These are phyloP conservation scores for Fusarium equiseti DNA, from an alignment of 2,329 filamentous ascomycete species.

Conservation along the genomic window DNA sequence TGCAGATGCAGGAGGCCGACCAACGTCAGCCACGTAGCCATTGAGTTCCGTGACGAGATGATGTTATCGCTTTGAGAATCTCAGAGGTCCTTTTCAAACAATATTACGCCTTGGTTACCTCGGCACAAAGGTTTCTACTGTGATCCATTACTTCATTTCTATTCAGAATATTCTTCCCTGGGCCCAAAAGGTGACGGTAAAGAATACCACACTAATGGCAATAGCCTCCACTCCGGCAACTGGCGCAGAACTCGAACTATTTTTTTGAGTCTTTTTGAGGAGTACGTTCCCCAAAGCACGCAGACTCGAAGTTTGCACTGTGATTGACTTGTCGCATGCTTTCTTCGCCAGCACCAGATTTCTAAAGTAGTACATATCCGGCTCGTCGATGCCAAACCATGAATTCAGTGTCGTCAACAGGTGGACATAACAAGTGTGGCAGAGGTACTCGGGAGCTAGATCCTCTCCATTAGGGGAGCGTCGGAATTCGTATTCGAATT, in stretches of 20 bases:
- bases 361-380: neutral
- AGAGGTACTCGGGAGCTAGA: neutral
- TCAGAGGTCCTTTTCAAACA: too few relatives aligned
- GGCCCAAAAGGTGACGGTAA: accelerated
- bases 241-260: neutral
- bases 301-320: neutral
- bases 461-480: neutral
- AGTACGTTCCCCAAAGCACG: neutral
- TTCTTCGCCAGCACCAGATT: neutral
- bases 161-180: neutral
- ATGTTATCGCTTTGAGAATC: too few relatives aligned
- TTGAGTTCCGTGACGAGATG: too few relatives aligned
- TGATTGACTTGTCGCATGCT: neutral
- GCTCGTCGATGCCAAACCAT: neutral
- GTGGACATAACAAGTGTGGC: neutral
- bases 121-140: too few relatives aligned
- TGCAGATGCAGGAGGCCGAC: neutral
- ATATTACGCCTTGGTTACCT: too few relatives aligned
- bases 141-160: too few relatives aligned
- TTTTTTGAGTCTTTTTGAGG: neutral
- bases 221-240: accelerated
- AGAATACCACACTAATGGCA: accelerated
- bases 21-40: neutral
- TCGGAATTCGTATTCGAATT: neutral
- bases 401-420: neutral